Evolutionary conservation across 805 yeast species (phyloP), one percentile per base, ranked within the genome.

Genomic region (Kodamaea kakaduensis): DNA sequence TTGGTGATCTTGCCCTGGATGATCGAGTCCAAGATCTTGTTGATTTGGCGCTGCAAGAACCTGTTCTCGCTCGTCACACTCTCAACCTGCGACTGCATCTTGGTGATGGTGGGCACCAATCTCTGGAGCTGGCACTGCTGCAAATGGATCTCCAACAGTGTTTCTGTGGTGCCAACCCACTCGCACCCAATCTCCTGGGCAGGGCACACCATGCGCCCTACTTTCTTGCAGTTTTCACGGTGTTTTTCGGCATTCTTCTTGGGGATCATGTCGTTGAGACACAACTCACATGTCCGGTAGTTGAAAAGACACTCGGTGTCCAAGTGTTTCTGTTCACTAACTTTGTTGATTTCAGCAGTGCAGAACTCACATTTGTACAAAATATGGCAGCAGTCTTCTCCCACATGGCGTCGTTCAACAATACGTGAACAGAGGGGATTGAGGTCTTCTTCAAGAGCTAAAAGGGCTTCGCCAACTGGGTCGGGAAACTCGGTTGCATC

Each of bases 1-100:
- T 73, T 74, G 1, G 75, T 67, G 14, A 73, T 52, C 43, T 64
- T 71, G 0, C 79, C 80, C 37, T 68, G 76, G 1, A 67, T 54
- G 4, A 73, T 58, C 20, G 73, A 65, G 44, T 69, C 70, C 41
- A 74, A 51, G 3, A 74, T 62, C 27, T 60, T 60, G 25, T 69
- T 61, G 28, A 74, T 52, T 45, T 73, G 77, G 10, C 56, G 44
- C 37, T 67, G 74, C 27, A 74, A 46, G 34, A 47, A 49, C 4
- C 35, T 37, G 42, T 73, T 74, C 29, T 72, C 75, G 3, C 43
- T 40, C 1, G 51, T 34, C 8, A 72, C 37, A 1, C 31, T 31
- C 3, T 46, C 45, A 1, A 73, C 38, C 36, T 56, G 56, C 3
- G 42, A 36, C 29, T 47, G 48, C 40, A 61, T 41, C 9, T 30